phyloP scores from a whole-genome alignment of 495 filamentous ascomycete genomes.

The Penicillium herquei region DNA sequence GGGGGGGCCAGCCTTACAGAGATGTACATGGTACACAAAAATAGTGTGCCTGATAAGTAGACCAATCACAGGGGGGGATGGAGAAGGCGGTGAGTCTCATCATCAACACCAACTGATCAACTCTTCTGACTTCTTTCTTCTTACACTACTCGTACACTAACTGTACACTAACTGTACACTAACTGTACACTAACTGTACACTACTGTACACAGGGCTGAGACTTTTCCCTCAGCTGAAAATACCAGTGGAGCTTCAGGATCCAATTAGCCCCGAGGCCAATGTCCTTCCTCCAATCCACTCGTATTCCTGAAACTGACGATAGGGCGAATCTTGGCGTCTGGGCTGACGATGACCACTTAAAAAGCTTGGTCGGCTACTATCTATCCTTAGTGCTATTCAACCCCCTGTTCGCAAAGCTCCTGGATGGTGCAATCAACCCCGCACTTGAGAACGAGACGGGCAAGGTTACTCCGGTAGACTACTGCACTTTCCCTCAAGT shows the following conservation, averaged over 20 bases:
- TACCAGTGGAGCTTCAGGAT: not conserved
- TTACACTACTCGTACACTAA: too few relatives aligned
- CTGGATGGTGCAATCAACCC: constrained; percentile 8
- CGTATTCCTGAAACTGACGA: not conserved
- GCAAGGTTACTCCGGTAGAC: not conserved
- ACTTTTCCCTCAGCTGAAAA: not conserved
- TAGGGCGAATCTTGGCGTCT: not conserved
- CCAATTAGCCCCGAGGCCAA: too few relatives aligned
- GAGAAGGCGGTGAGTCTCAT: constrained; percentile 14
- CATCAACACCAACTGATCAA: not conserved
- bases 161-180: too few relatives aligned
- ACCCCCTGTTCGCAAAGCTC: not conserved
- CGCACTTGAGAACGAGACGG: constrained; percentile 6
- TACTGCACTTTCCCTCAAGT: not conserved
- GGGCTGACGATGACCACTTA: not conserved
- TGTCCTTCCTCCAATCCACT: not conserved
- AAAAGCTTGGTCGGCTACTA: constrained; percentile 12
- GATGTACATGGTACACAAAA: constrained; percentile 17
- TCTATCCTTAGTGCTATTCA: not conserved
- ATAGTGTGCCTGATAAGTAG: constrained; percentile 12
- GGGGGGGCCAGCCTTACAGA: constrained; percentile 24
- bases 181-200: too few relatives aligned
- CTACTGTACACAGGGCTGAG: constrained; percentile 1
- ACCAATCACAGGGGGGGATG: constrained; percentile 11
- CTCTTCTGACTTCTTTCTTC: not conserved